phyloP scores from a whole-genome alignment of 805 yeast species.

The Peterozyma toletana region DNA sequence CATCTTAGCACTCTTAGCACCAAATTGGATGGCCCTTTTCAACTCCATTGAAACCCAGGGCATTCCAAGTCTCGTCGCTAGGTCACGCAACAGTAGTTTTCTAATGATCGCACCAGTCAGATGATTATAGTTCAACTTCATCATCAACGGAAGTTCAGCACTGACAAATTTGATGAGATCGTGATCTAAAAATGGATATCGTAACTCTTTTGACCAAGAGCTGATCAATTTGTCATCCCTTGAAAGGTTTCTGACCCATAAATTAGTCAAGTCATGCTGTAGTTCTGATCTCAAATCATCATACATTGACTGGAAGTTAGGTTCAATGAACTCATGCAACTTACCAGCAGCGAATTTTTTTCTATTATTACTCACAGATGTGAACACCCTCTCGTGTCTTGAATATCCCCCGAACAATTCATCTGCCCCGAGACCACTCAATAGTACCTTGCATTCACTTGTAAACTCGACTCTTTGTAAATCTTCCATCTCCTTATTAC shows the following conservation, averaged over 20 bases:
- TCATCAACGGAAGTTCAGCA: slow-evolving; percentile 38
- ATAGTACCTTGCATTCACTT: slow-evolving; percentile 58
- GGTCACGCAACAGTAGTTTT: slow-evolving; percentile 53
- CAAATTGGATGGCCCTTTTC: slow-evolving; percentile 95
- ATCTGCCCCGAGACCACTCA: slow-evolving; percentile 96
- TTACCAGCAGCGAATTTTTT: slow-evolving; percentile 13
- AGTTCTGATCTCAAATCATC: slow-evolving; percentile 50
- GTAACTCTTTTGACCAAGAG: slow-evolving; percentile 80
- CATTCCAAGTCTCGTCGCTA: slow-evolving; percentile 50
- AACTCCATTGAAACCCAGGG: slow-evolving; percentile 60
- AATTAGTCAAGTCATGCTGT: slow-evolving; percentile 60
- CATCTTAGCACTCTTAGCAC: slow-evolving; percentile 92
- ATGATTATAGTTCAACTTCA: slow-evolving; percentile 29
- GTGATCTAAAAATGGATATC: slow-evolving; percentile 81
- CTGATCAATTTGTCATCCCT: slow-evolving; percentile 88
- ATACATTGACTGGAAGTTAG: slow-evolving; percentile 14
- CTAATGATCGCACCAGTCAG: slow-evolving; percentile 24
- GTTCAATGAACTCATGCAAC: slow-evolving; percentile 10
- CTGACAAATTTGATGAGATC: slow-evolving; percentile 45
- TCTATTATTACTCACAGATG: slow-evolving; percentile 18
- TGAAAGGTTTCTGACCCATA: slow-evolving; percentile 76
- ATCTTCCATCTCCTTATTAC: slow-evolving; percentile 8
- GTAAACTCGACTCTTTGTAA: slow-evolving; percentile 23
- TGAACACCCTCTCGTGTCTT: slow-evolving; percentile 57
- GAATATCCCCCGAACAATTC: slow-evolving; percentile 96